Base-by-base conservation (phyloP, 2,329 filamentous ascomycete genomes). In the Colletotrichum trifolii region DNA sequence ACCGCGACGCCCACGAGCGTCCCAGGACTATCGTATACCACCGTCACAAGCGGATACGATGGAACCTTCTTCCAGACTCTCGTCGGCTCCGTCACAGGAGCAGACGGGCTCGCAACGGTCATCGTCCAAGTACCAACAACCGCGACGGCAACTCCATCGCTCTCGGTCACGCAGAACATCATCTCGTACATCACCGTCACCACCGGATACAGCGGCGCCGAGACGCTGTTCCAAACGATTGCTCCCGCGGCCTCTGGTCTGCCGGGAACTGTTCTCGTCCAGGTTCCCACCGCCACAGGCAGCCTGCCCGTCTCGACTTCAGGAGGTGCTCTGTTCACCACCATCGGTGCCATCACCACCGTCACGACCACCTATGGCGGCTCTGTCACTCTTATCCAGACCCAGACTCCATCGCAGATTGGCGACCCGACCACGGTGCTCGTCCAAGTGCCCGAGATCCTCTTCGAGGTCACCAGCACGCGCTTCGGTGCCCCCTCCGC, bases 181-280 rank as follows among this genome's bases (percentile, higher is more conserved):
- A 40, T 61, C 12, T 64, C 61, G 13, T 64, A 64, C 39, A 55
- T 64, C 35, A 64, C 61, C 2, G 45, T 64, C 17, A 61, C 61
- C 6, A 64, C 61, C 7, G 45, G 34, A 10, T 64, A 64, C n/a
- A n/a, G 4, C n/a, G 61, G 61, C 4, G 47, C 49, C 1, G 34
- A 38, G 8, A 55, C 61, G 3, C 17, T 61, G n/a, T 40, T 42
- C 11, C 57, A 55, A 11, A 64, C 61, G 3, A 10, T 64, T 2
- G 56, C 50, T 8, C 61, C 61, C 6, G 49, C 61, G 10, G 61
- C 61, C 9, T 64, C 61, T 45, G 61, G 61, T 8, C 50, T 64
- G 7, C 61, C 61, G 8, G 61, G 61, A 11, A 64, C 61, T 6
- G 35, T 64, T 13, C 38, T 64, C 3, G 12, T 60, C 11, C 61